Conservation (phyloP, 805 yeast genomes). For the Pichia sporocuriosa region DNA sequence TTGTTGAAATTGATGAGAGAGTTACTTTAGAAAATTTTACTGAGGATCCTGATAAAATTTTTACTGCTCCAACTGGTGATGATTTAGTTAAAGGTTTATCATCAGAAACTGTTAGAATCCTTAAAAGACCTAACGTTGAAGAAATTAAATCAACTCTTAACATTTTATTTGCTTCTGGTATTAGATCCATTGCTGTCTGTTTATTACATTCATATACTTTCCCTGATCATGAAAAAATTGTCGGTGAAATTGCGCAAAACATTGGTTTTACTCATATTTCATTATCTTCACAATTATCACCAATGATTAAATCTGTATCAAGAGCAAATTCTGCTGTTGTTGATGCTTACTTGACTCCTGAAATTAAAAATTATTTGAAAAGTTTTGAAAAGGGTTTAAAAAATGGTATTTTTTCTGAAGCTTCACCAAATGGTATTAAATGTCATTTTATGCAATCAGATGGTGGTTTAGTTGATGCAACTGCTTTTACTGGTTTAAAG, state of each 20-base stretch:
- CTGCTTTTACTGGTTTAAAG: slow-evolving; percentile 74
- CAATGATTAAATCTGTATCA: slow-evolving; percentile 72
- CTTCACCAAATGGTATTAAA: slow-evolving; percentile 36
- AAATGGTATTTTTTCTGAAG: slow-evolving; percentile 37
- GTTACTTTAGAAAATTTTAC: slow-evolving; percentile 76
- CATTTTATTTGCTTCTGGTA: slow-evolving; percentile 46
- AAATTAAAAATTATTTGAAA: slow-evolving; percentile 54
- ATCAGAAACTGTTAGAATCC: slow-evolving; percentile 58
- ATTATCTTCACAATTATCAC: slow-evolving; percentile 59
- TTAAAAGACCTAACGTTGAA: slow-evolving; percentile 42
- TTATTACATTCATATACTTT: slow-evolving; percentile 67
- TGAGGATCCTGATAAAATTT: slow-evolving; percentile 53
- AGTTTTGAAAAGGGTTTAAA: slow-evolving; percentile 58
- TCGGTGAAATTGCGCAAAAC: slow-evolving; percentile 53
- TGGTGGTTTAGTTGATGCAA: slow-evolving; percentile 87
- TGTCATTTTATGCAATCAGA: slow-evolving; percentile 93
- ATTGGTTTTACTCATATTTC: slow-evolving; percentile 68
- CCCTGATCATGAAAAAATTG: slow-evolving; percentile 57
- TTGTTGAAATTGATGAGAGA: slow-evolving; percentile 83
- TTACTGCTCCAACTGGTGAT: slow-evolving; percentile 24
- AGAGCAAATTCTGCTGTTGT: slow-evolving; percentile 75
- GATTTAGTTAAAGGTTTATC: slow-evolving; percentile 50
- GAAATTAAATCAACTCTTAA: slow-evolving; percentile 38
- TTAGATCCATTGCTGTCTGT: slow-evolving; percentile 65
- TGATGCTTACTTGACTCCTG: slow-evolving; percentile 81